Evolutionary conservation across 345 rosid species (phyloP).

Genomic region (Streptanthus diversifolius): DNA sequence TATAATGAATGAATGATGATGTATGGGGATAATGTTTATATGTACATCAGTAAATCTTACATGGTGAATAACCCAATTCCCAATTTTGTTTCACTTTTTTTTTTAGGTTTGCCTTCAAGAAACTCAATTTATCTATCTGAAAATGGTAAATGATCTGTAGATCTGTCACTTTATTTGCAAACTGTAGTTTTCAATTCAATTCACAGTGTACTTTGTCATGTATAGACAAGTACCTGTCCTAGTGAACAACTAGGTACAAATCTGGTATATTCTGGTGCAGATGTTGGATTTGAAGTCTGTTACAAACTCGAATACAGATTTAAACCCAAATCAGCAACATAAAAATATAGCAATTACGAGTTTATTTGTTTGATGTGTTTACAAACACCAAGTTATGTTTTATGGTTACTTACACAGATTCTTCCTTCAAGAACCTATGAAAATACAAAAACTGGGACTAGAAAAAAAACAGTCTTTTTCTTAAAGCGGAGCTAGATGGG

Average conservation of each 20-base stretch:
- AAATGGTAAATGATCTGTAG: neutral
- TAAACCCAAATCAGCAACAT: neutral
- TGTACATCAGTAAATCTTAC: constrained; percentile 31
- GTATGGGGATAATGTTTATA: constrained; percentile 26
- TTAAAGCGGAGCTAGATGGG: constrained; percentile 33
- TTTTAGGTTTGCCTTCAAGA: neutral
- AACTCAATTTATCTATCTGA: neutral
- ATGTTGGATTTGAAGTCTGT: constrained; percentile 1
- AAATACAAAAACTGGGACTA: neutral
- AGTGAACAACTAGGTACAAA: neutral
- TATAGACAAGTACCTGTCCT: neutral
- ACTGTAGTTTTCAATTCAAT: constrained; percentile 5
- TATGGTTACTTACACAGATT: constrained; percentile 5
- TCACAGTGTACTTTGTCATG: neutral
- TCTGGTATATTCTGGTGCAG: constrained; percentile 24
- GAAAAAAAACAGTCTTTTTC: neutral
- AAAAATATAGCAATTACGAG: neutral
- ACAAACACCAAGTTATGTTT: constrained; percentile 1
- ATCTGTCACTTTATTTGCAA: neutral
- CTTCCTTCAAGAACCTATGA: constrained; percentile 14
- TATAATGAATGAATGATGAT: constrained; percentile 17
- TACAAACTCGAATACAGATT: neutral
- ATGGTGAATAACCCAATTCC: constrained; percentile 18
- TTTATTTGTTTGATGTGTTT: constrained; percentile 7
- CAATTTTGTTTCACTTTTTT: neutral